These are phyloP conservation scores for Penicillium riverlandense DNA, from an alignment of 495 filamentous ascomycete genomes.

Conservation along the genomic window DNA sequence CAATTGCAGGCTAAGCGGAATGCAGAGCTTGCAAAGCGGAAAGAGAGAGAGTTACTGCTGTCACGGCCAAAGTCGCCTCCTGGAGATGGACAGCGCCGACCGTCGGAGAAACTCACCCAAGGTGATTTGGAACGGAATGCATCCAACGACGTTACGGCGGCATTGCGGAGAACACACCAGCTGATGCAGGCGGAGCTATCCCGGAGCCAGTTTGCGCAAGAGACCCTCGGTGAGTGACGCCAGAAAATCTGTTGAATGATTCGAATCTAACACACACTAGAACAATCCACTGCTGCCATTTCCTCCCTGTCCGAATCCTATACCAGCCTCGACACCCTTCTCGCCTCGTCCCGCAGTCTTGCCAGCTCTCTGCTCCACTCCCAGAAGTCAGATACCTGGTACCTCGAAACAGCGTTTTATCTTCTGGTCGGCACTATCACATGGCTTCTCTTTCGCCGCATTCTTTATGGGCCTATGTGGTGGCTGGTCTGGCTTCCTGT, in stretches of 20 bases:
- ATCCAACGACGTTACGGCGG: conserved; percentile 74
- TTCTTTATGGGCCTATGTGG: conserved; percentile 85
- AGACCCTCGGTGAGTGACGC: conserved; percentile 54
- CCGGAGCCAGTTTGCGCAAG: conserved; percentile 77
- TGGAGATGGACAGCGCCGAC: conserved; percentile 23
- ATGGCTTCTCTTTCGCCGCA: conserved; percentile 79
- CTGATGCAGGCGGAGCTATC: conserved; percentile 77
- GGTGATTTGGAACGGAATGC: conserved; percentile 65
- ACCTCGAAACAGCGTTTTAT: conserved; percentile 80
- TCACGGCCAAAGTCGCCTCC: conserved; percentile 35
- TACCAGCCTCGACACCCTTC: conserved; percentile 63
- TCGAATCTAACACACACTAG: conserved; percentile 6
- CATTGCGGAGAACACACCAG: conserved; percentile 76
- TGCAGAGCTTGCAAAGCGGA: conserved; percentile 61
- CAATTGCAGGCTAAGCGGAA: conserved; percentile 75
- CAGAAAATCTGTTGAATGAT: conserved; percentile 2
- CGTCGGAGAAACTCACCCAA: conserved; percentile 48
- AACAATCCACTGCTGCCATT: conserved; percentile 73
- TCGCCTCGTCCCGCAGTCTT: conserved; percentile 65
- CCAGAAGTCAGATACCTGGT: conserved; percentile 96
- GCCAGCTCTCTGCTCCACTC: conserved; percentile 73
- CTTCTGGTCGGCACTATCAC: conserved; percentile 65
- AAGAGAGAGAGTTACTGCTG: conserved; percentile 72
- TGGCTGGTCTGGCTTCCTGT: conserved; percentile 80
- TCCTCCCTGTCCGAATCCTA: conserved; percentile 74